Evolutionary conservation across 805 yeast species (phyloP), one percentile per base, ranked within the genome.

Genomic region (Suhomyces sp.): DNA sequence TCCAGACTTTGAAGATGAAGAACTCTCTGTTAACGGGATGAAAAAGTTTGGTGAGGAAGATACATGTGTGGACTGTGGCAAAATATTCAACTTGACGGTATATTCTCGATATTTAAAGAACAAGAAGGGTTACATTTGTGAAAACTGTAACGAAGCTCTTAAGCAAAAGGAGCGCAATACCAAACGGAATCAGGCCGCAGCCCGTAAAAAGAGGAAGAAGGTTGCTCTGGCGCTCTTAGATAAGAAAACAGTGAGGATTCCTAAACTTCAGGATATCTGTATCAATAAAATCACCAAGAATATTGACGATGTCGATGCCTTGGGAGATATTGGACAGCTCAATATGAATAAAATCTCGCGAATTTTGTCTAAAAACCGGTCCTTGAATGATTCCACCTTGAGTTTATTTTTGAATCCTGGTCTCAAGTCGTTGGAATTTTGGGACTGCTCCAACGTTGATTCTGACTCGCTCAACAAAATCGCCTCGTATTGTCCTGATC

Each of bases 401-500:
- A 72, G 84, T 46, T 73, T 94, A 47, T 93, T 94, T 63, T 71
- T 94, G 49, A 83, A 84, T 46, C 79, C 90, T 0, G 76, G 79
- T 13, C 65, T 84, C 47, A 79, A 70, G 51, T 66, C 71, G 3
- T 70, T 94, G 27, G 88, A 88, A 56, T 84, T 94, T 57, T 90
- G 96, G 91, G 99, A 94, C 70, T 94, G 99, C 67, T 90, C 97
- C 0, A 84, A 83, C 47, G 76, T 94, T 15, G 81, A 83, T 23
- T 77, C 79, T 41, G 86, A 81, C 55, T 81, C 94, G 0, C 78
- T 86, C 55, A 80, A 81, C 60, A 77, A 83, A 57, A 82, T 94
- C 38, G 91, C 92, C 0, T 77, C 96, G 0, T 87, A 73, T 65
- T 89, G 97, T 59, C 97, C 97, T 0, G 76, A 85, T 26, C 56